These are phyloP conservation scores for Annulohypoxylon truncatum DNA, from an alignment of 2,329 filamentous ascomycete genomes.

Conservation along the genomic window DNA sequence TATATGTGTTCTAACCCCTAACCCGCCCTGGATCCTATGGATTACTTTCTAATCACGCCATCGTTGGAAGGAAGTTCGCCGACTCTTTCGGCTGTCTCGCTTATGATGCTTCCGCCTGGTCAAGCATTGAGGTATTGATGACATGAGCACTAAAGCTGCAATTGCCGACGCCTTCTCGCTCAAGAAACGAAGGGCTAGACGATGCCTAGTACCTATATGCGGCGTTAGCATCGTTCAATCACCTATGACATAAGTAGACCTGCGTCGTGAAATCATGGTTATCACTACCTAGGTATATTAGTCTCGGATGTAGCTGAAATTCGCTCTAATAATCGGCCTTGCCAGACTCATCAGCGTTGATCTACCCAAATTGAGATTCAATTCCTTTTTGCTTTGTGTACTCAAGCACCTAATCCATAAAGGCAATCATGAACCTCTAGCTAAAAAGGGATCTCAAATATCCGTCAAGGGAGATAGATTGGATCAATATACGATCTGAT, in stretches of 20 bases:
- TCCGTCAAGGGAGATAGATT: background rate
- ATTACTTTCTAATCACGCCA: background rate
- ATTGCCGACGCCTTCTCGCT: background rate
- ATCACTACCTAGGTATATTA: background rate
- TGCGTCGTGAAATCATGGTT: too few species aligned
- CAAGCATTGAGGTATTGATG: background rate
- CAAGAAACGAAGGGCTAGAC: too few species aligned
- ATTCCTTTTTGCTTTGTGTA: background rate
- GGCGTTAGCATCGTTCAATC: background rate
- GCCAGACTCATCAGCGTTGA: slow-evolving; percentile 13
- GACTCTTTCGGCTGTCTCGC: background rate
- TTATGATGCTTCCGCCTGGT: background rate
- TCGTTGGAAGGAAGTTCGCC: background rate
- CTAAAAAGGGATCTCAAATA: background rate
- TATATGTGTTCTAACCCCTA: background rate
- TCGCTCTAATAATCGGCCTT: slow-evolving; percentile 13
- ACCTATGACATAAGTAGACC: background rate
- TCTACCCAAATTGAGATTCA: background rate
- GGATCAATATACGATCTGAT: background rate
- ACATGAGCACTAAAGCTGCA: background rate
- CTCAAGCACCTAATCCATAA: background rate
- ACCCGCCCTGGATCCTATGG: background rate
- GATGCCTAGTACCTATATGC: background rate
- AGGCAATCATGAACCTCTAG: background rate
- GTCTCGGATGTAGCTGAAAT: background rate